A percentile compares a stretch with the other conserved stretches of the same genome.
Evolutionary conservation across 164 flowering plant genomes (phyloP).

Genomic region (Nelumbo lutea): DNA sequence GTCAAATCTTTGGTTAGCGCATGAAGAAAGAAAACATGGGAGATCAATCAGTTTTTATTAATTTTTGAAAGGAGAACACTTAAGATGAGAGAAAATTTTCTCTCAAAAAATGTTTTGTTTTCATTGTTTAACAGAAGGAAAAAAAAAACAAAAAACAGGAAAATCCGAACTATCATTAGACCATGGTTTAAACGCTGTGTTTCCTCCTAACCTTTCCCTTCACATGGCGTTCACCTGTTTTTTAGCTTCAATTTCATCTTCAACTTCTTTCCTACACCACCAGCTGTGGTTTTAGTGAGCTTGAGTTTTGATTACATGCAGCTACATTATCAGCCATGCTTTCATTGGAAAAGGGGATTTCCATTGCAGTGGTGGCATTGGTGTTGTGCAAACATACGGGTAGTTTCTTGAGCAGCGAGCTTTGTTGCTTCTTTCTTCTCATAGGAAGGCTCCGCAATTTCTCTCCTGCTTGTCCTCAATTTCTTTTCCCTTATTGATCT

Average conservation of each 20-base stretch:
- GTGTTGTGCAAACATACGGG: slow-evolving; percentile 30
- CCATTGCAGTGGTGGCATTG: slow-evolving; percentile 26
- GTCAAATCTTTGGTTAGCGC: no score
- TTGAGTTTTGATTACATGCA: slow-evolving; percentile 3
- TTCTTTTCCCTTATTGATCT: slow-evolving; percentile 84
- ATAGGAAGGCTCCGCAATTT: slow-evolving; percentile 58
- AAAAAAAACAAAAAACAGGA: no score
- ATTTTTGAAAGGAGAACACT: no score
- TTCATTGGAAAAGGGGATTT: slow-evolving; percentile 9
- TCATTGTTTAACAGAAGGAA: no score
- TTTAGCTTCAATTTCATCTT: slow-evolving; percentile 35
- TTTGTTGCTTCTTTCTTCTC: slow-evolving; percentile 76
- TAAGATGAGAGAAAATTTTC: no score
- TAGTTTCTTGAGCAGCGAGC: slow-evolving; percentile 69
- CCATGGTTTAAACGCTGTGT: neutral
- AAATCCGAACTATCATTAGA: no score
- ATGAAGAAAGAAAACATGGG: no score
- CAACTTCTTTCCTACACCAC: slow-evolving; percentile 34
- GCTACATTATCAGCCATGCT: slow-evolving; percentile 24
- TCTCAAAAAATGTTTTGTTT: no score
- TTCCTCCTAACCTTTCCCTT: slow-evolving; percentile 31
- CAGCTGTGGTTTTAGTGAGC: slow-evolving; percentile 26
- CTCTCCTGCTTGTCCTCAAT: slow-evolving; percentile 68
- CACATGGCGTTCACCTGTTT: slow-evolving; percentile 24
- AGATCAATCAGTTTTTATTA: no score